A percentile compares a stretch with the other conserved stretches of the same genome.
Conservation (phyloP, 495 filamentous ascomycete genomes). For the Aspergillus bertholletiae region DNA sequence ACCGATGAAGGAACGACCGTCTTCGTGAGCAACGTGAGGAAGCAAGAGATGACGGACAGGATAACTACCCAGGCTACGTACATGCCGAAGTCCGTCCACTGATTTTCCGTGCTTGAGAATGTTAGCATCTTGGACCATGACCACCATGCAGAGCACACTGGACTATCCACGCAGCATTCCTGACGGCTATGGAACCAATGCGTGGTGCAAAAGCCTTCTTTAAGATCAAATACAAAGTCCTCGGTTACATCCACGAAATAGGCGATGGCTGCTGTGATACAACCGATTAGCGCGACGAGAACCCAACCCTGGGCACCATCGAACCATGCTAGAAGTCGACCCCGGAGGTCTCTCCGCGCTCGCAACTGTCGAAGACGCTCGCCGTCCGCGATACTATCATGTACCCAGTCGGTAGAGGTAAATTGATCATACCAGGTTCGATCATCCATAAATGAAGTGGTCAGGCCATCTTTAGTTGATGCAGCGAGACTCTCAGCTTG, state of each 20-base stretch:
- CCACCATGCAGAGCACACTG: constrained; percentile 65
- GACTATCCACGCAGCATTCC: constrained; percentile 68
- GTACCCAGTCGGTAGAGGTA: constrained; percentile 97
- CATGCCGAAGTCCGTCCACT: constrained; percentile 69
- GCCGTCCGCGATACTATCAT: constrained; percentile 94
- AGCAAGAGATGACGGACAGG: constrained; percentile 73
- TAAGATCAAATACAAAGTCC: constrained; percentile 79
- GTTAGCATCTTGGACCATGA: constrained; percentile 70
- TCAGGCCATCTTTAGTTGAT: constrained; percentile 55
- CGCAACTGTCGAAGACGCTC: constrained; percentile 80
- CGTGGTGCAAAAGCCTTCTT: constrained; percentile 78
- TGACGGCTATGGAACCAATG: constrained; percentile 71
- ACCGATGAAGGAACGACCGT: constrained; percentile 88
- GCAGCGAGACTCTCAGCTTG: constrained; percentile 39
- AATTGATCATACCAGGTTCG: constrained; percentile 99
- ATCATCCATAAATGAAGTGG: constrained; percentile 64
- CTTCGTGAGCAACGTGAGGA: constrained; percentile 80
- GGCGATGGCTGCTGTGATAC: constrained; percentile 78
- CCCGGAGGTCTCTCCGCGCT: constrained; percentile 77
- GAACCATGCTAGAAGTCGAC: constrained; percentile 69
- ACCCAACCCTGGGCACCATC: constrained; percentile 96
- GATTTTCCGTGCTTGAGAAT: constrained; percentile 47
- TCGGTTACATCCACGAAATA: constrained; percentile 90
- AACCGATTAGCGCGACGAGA: constrained; percentile 85
- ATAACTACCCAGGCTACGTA: constrained; percentile 68